phyloP scores from a whole-genome alignment of 768 basidiomycete genomes.

The Sistotremastrum suecicum region DNA sequence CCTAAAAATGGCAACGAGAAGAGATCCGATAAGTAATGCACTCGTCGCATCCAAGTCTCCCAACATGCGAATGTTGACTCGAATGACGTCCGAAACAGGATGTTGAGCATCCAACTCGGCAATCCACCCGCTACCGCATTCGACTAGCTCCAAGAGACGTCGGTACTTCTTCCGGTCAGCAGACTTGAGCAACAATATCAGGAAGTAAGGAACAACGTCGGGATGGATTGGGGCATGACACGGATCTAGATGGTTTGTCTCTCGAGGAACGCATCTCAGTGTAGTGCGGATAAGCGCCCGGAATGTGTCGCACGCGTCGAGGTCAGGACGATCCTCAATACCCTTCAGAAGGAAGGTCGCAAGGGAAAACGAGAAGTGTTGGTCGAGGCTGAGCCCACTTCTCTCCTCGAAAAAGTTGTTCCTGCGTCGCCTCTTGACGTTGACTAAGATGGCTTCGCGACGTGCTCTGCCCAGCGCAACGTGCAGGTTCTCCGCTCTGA shows the following conservation, averaged over 20 bases:
- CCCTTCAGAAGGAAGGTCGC: constrained; percentile 81
- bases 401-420: constrained; percentile 72
- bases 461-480: constrained; percentile 41
- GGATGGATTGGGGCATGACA: constrained; percentile 31
- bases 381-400: constrained; percentile 63
- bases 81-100: constrained; percentile 25
- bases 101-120: constrained; percentile 26
- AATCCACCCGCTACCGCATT: constrained; percentile 33
- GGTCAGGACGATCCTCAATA: constrained; percentile 43
- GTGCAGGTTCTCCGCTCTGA: constrained; percentile 38
- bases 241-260: constrained; percentile 23
- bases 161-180: constrained; percentile 42
- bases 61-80: constrained; percentile 40
- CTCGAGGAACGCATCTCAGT: constrained; percentile 42
- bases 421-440: constrained; percentile 59
- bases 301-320: constrained; percentile 43
- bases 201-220: constrained; percentile 63
- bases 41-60: constrained; percentile 46
- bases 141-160: constrained; percentile 47
- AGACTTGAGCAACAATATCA: constrained; percentile 62
- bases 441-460: constrained; percentile 53
- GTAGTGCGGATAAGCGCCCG: constrained; percentile 42
- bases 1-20: constrained; percentile 59
- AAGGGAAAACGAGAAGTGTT: constrained; percentile 68
- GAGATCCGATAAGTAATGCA: constrained; percentile 62